Evolutionary conservation across 2,329 filamentous ascomycete species (phyloP).

Genomic region (Cordyceps pruinosa): DNA sequence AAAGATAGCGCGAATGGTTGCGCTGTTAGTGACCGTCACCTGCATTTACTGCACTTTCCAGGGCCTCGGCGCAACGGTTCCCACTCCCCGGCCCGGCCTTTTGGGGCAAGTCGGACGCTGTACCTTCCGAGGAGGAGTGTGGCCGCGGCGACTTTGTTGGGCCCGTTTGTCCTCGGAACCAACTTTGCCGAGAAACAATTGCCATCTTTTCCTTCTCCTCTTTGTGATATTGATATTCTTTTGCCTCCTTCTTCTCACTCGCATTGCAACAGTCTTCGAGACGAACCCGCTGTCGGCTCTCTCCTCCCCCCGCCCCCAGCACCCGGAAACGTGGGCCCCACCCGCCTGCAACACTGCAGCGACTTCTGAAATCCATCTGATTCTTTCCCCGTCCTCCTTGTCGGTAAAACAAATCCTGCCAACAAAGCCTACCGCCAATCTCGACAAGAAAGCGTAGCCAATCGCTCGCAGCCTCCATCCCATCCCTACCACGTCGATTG

Average conservation of each 20-base stretch:
- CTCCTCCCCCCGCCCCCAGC: not conserved
- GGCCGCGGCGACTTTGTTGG: not conserved
- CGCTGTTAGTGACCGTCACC: not conserved
- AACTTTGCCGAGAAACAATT: not conserved
- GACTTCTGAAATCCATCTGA: conserved; percentile 7
- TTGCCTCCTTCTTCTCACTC: too few relatives aligned
- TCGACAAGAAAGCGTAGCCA: not conserved
- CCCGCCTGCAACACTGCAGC: conserved; percentile 3
- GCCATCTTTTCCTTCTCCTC: not conserved
- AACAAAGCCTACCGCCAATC: not conserved
- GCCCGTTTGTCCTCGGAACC: not conserved
- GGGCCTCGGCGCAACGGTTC: not conserved
- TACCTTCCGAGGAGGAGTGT: not conserved
- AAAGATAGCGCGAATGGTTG: not conserved
- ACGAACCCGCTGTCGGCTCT: not conserved
- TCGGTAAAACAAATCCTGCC: not conserved
- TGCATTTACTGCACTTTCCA: conserved; percentile 3
- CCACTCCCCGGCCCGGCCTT: not conserved
- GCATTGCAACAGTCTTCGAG: not conserved
- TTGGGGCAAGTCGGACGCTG: not conserved
- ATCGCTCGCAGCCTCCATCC: not conserved
- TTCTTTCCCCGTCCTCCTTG: not conserved
- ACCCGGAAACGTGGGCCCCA: not conserved
- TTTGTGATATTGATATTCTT: not conserved
- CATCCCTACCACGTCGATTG: not conserved